Percentiles rank a stretch among this genome's conserved stretches.
phyloP scores from a whole-genome alignment of 164 flowering plant species.

The Berberis thunbergii region DNA sequence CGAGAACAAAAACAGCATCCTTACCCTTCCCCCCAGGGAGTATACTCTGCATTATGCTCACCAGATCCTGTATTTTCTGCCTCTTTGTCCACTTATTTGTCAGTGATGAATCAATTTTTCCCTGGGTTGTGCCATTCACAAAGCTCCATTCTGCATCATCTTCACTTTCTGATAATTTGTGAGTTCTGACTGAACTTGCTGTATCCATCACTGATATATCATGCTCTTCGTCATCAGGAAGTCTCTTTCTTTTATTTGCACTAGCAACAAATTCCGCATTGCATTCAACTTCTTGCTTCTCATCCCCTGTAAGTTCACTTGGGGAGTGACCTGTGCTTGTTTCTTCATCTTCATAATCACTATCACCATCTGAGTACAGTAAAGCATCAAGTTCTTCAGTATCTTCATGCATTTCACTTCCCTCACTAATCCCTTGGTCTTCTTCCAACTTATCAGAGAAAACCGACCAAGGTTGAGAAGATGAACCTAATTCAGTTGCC shows the following conservation, averaged over 20 bases:
- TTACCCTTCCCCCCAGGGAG: constrained; percentile 64
- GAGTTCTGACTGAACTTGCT: constrained; percentile 29
- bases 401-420: constrained; percentile 83
- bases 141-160: constrained; percentile 51
- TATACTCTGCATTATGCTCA: constrained; percentile 48
- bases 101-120: constrained; percentile 6
- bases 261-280: constrained; percentile 44
- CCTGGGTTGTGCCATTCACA: constrained; percentile 12
- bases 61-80: constrained; percentile 50
- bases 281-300: constrained; percentile 19
- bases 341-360: constrained; percentile 49
- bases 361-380: constrained; percentile 66
- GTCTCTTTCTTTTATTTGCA: constrained; percentile 36
- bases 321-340: constrained; percentile 91
- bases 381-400: constrained; percentile 82
- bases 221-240: constrained; percentile 14
- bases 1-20: constrained; percentile 51
- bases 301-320: constrained; percentile 34
- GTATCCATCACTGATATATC: constrained; percentile 26
- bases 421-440: constrained; percentile 15
- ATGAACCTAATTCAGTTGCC: constrained; percentile 5
- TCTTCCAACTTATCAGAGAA: constrained; percentile 20
- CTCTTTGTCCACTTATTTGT: constrained; percentile 35
- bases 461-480: constrained; percentile 7
- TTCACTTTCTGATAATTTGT: constrained; percentile 14